Evolutionary conservation across 306 rosid species (phyloP), one percentile per base, ranked within the genome.

Genomic region (Rubus parviflorus): DNA sequence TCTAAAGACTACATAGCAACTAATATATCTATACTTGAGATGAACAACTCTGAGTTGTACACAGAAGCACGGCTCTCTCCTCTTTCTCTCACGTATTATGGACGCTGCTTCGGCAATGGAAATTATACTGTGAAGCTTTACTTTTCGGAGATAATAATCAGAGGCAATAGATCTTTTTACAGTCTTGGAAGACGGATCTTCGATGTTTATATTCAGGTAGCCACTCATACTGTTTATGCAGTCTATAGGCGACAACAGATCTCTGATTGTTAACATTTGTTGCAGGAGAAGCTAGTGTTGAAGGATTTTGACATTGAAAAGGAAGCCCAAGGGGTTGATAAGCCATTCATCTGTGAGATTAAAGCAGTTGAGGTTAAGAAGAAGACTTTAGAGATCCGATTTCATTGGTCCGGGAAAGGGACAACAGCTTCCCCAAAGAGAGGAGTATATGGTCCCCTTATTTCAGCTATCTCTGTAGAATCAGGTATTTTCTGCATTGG

Each of bases 161-260:
- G 85, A 43, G 85, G 81, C 8, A 85, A 85, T 35, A 81, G 74
- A 76, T 88, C 92, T 12, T 90, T 73, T 52, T 58, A 13, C 37
- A 83, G 90, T 72, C 84, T 88, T 76, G 96, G 91, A 73, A 85
- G 73, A 74, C 86, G 91, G 66, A 43, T 88, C 46, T 90, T 88
- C 76, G 84, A 90, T 82, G 81, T 88, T 66, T 88, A 88, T 80
- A 74, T 88, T 48, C 91, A 90, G 94, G 92, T 90, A 86, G 48
- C 14, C n/a, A 54, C 62, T 73, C 25, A 5, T 40, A 49, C 42
- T 75, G 14, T 75, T 6, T 25, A 38, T 37, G 61, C 25, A 54
- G 25, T 54, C 61, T n/a, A n/a, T 19, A 17, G 23, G 23, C 61
- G 10, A 19, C 11, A 54, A 54, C 20, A 57, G 12, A 9, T 47